Evolutionary conservation across 305 asterid genomes (phyloP).

Genomic region (Fraxinus sp.): DNA sequence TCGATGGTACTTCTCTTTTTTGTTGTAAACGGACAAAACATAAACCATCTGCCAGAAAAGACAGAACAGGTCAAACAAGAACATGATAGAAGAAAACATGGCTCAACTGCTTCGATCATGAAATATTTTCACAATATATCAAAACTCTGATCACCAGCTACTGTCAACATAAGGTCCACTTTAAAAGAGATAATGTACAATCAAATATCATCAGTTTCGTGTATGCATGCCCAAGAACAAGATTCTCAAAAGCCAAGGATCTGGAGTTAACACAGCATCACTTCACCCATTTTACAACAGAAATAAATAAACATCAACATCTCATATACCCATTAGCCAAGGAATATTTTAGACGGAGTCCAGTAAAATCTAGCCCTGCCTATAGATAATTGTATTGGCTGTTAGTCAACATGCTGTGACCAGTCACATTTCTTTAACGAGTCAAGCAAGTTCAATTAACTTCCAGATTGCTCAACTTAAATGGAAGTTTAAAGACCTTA

Average conservation of each 20-base stretch:
- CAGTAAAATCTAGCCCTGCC: not conserved
- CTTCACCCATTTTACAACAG: conserved; percentile 2
- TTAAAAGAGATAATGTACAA: not conserved
- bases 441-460: not conserved
- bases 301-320: not conserved
- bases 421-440: not conserved
- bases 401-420: not conserved
- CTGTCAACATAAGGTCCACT: conserved; percentile 1
- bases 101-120: conserved; percentile 14
- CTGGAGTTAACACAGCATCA: conserved; percentile 3
- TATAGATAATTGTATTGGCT: not conserved
- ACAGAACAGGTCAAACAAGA: conserved; percentile 17
- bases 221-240: conserved; percentile 13
- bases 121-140: not conserved
- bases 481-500: not conserved
- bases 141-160: conserved; percentile 2
- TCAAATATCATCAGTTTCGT: conserved; percentile 3
- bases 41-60: conserved; percentile 52
- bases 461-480: not conserved
- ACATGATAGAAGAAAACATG: conserved; percentile 18
- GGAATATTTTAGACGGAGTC: not conserved
- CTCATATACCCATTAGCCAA: not conserved
- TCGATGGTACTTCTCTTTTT: conserved; percentile 51
- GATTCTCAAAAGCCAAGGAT: not conserved
- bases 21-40: conserved; percentile 52